Percentiles rank a stretch among this genome's conserved stretches.
Conservation (phyloP, 1,139 yeast genomes). For the Starmera stellimalicola region DNA sequence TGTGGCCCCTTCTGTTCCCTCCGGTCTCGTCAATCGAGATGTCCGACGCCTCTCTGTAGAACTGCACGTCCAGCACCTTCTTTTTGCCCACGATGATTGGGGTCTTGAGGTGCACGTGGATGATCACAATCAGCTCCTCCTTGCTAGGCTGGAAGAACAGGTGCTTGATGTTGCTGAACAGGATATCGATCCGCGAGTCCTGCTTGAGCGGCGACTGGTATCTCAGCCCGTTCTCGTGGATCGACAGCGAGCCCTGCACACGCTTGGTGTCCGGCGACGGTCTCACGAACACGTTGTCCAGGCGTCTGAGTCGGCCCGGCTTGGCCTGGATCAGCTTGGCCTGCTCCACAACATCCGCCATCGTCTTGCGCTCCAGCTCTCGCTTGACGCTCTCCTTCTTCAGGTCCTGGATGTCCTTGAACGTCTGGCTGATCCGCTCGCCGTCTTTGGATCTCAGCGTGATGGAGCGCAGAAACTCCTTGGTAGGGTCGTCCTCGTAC, state of each 20-base stretch:
- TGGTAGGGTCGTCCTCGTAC: slow-evolving; percentile 80
- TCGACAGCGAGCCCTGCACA: slow-evolving; percentile 81
- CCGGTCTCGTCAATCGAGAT: slow-evolving; percentile 97
- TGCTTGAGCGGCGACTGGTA: slow-evolving; percentile 77
- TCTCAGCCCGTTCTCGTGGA: slow-evolving; percentile 93
- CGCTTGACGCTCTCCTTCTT: slow-evolving; percentile 88
- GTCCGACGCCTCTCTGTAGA: slow-evolving; percentile 94
- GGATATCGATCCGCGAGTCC: slow-evolving; percentile 81
- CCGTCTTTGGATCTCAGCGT: slow-evolving; percentile 87
- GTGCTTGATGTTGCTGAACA: slow-evolving; percentile 87
- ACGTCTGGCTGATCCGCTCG: slow-evolving; percentile 85
- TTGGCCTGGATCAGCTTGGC: slow-evolving; percentile 78
- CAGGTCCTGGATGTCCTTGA: slow-evolving; percentile 83
- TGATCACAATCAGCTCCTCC: slow-evolving; percentile 85
- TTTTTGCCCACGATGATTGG: slow-evolving; percentile 95
- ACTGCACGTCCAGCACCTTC: slow-evolving; percentile 91
- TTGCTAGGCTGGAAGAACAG: slow-evolving; percentile 93
- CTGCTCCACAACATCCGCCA: slow-evolving; percentile 93
- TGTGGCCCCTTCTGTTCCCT: slow-evolving; percentile 69
- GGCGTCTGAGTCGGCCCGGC: slow-evolving; percentile 71
- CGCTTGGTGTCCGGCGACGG: slow-evolving; percentile 97
- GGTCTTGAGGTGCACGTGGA: slow-evolving; percentile 85
- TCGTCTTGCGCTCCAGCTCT: slow-evolving; percentile 82
- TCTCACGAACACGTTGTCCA: slow-evolving; percentile 84
- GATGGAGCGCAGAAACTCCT: slow-evolving; percentile 78